These are phyloP conservation scores for Babjeviella inositovora DNA, from an alignment of 805 yeast species.

Conservation along the genomic window DNA sequence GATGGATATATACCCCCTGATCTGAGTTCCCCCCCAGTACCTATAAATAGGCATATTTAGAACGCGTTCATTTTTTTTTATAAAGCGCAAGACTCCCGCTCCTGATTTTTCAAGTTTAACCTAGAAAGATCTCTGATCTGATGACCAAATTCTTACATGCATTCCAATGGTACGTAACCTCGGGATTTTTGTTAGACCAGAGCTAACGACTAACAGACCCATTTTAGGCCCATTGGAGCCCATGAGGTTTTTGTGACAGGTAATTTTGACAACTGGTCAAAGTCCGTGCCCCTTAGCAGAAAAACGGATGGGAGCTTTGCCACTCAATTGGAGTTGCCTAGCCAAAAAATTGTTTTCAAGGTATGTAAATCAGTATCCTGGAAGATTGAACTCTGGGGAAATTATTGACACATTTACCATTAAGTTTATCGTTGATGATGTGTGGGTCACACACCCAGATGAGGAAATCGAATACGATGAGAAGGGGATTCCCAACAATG, in stretches of 20 bases:
- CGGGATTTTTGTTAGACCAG: background rate
- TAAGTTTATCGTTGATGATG: constrained; percentile 24
- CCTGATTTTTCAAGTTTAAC: no score
- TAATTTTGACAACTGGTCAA: constrained; percentile 24
- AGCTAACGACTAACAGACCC: background rate
- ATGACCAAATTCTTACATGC: no score
- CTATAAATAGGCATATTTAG: no score
- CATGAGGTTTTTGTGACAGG: constrained; percentile 22
- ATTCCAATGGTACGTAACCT: no score
- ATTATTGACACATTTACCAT: background rate
- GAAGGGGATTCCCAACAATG: constrained; percentile 21
- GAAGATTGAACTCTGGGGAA: background rate
- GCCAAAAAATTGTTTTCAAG: constrained; percentile 16
- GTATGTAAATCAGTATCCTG: background rate
- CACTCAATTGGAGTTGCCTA: constrained; percentile 8
- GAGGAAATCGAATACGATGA: constrained; percentile 14
- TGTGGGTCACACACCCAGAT: constrained; percentile 15
- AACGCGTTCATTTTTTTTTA: no score
- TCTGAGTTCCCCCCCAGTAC: no score
- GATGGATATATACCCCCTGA: no score
- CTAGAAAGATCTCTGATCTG: no score
- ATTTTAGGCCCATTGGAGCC: constrained; percentile 3
- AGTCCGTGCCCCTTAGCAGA: constrained; percentile 28
- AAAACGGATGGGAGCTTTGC: constrained; percentile 16
- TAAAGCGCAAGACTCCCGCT: no score